Evolutionary conservation across 331 rosid species (phyloP), one percentile per base, ranked within the genome.

Genomic region (Malus hybrid): DNA sequence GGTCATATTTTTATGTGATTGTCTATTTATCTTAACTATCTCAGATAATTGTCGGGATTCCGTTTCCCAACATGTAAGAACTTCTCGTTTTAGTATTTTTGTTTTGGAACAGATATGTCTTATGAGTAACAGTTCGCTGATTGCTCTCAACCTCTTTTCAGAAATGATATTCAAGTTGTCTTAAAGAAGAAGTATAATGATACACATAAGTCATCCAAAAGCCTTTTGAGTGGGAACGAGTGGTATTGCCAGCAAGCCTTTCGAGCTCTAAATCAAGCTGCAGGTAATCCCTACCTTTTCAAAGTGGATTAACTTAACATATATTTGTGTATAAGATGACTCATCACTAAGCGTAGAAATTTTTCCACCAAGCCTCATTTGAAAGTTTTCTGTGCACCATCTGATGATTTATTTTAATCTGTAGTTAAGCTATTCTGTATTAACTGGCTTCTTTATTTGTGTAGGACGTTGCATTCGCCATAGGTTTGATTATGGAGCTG

Each of bases 211-310:
- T 77, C 89, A 76, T 88, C 95, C 80, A 90, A 90, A 75, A 83
- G 80, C 62, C 93, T 94, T 61, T 60, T 92, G 78, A 88, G 90
- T 28, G 99, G 97, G 78, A 92, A 44, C 78, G 96, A 92, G 78
- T 92, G 99, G 97, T 94, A 94, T 79, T 90, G 97, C 85, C 93
- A 94, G 63, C 99, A 94, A 88, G 91, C 99, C 64, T 94, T 94
- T 80, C 91, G 99, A 80, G 99, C 95, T 82, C 66, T 92, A 81
- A 94, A 92, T 87, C 99, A 94, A 90, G 99, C 99, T 63, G 95
- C 99, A 78, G 99, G 97, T 91, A 78, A 70, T 19, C 73, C 6
- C 28, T 72, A n/a, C 32, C 44, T 65, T 27, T 69, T 73, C 31
- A 10, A 18, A 55, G 60, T 55, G 60, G 22, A 19, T 55, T 55